phyloP scores from a whole-genome alignment of 768 basidiomycete genomes.

The Stropharia rugosoannulata region DNA sequence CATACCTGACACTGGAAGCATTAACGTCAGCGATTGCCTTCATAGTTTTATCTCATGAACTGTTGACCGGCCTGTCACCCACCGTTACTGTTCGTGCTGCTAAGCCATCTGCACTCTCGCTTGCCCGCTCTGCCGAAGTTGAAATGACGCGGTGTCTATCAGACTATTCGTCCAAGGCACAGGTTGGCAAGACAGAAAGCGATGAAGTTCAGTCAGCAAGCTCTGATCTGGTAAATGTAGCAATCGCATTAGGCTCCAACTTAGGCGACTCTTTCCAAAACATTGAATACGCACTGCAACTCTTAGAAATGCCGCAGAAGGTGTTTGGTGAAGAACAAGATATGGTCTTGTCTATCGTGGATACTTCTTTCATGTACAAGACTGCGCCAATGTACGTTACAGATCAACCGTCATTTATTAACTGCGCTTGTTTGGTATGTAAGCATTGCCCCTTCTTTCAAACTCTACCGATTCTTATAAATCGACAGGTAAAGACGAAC shows the following conservation, averaged over 20 bases:
- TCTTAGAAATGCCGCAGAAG: slow-evolving; percentile 54
- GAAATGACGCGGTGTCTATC: slow-evolving; percentile 47
- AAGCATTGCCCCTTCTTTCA: not conserved
- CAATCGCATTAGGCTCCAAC: slow-evolving; percentile 88
- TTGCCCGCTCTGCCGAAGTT: slow-evolving; percentile 65
- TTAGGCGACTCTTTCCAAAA: slow-evolving; percentile 84
- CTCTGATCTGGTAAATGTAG: slow-evolving; percentile 29
- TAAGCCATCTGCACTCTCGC: slow-evolving; percentile 72
- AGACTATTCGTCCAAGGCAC: slow-evolving; percentile 29
- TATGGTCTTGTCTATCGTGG: slow-evolving; percentile 42
- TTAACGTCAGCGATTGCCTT: slow-evolving; percentile 57
- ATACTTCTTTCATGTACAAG: slow-evolving; percentile 92
- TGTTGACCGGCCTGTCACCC: slow-evolving; percentile 16
- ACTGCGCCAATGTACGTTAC: slow-evolving; percentile 94
- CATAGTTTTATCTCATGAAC: slow-evolving; percentile 35
- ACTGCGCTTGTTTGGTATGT: slow-evolving; percentile 88
- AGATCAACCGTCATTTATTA: slow-evolving; percentile 86
- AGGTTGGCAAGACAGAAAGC: not conserved
- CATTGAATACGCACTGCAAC: slow-evolving; percentile 73
- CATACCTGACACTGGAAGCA: slow-evolving; percentile 68
- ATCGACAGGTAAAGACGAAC: slow-evolving; percentile 74
- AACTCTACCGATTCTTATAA: not conserved
- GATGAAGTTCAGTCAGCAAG: not conserved
- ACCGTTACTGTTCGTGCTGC: slow-evolving; percentile 55
- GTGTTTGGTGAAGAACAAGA: slow-evolving; percentile 18